phyloP scores from a whole-genome alignment of 176 grass and related monocot species.

The Ampelocalamus luodianensis region DNA sequence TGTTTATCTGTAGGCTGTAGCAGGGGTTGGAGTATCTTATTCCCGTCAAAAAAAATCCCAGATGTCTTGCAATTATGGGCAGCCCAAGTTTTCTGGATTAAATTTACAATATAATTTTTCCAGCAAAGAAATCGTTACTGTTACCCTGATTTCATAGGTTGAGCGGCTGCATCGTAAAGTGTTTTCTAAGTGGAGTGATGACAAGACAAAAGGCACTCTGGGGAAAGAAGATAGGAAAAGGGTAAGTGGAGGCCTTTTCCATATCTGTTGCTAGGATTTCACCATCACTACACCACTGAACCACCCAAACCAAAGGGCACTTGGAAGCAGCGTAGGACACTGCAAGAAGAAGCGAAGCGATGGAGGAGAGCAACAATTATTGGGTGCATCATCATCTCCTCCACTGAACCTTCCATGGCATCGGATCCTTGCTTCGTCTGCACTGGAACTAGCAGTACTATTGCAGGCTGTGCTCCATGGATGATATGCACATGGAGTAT shows the following conservation, averaged over 20 bases:
- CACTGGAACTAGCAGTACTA: neutral
- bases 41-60: neutral
- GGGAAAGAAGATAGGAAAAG: neutral
- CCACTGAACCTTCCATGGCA: constrained; percentile 9
- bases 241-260: neutral
- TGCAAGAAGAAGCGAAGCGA: neutral
- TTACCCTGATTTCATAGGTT: neutral
- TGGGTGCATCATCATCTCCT: neutral
- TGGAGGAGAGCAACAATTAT: neutral
- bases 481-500: neutral
- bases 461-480: neutral
- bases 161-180: neutral
- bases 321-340: neutral
- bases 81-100: neutral
- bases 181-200: neutral
- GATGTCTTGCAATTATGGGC: neutral
- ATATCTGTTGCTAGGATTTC: neutral
- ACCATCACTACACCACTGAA: neutral
- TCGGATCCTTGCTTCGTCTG: constrained; percentile 30
- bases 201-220: constrained; percentile 21
- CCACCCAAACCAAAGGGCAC: neutral
- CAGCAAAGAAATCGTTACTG: too few relatives aligned
- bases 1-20: neutral
- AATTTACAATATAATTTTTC: neutral
- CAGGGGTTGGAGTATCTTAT: neutral